phyloP scores from a whole-genome alignment of 495 filamentous ascomycete genomes.

The Podospora australis region DNA sequence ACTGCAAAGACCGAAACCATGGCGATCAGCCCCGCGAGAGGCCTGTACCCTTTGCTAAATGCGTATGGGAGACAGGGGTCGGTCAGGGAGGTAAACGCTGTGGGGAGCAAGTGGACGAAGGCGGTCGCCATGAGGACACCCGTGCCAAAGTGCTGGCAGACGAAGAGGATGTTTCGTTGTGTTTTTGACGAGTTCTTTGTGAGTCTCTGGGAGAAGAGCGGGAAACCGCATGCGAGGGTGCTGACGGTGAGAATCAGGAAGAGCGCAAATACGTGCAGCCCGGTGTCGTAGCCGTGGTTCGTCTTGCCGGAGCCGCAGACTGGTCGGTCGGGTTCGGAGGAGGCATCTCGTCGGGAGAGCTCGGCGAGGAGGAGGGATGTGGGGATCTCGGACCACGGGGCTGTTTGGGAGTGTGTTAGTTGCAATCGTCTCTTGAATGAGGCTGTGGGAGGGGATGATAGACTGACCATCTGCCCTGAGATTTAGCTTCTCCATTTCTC shows the following conservation, averaged over 20 bases:
- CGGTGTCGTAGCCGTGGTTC: slow-evolving; percentile 55
- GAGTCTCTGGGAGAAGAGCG: slow-evolving; percentile 48
- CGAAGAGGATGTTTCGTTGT: slow-evolving; percentile 53
- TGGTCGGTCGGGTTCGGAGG: slow-evolving; percentile 36
- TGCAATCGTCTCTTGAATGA: too few species aligned
- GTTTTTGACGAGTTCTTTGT: slow-evolving; percentile 33
- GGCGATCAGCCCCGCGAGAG: slow-evolving; percentile 71
- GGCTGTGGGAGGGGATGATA: too few species aligned
- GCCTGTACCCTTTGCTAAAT: slow-evolving; percentile 66
- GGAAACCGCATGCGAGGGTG: slow-evolving; percentile 58
- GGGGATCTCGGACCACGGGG: slow-evolving; percentile 46
- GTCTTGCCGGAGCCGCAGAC: slow-evolving; percentile 55
- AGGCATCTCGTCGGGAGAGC: slow-evolving; percentile 37
- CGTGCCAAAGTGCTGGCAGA: slow-evolving; percentile 79
- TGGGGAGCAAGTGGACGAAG: slow-evolving; percentile 80
- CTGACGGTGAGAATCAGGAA: slow-evolving; percentile 67
- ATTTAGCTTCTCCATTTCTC: too few species aligned
- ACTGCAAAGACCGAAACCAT: slow-evolving; percentile 73
- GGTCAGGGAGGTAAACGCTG: slow-evolving; percentile 72
- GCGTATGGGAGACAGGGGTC: slow-evolving; percentile 71
- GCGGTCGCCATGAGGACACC: slow-evolving; percentile 85
- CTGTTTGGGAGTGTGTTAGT: too few species aligned
- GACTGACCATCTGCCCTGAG: too few species aligned
- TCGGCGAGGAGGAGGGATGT: slow-evolving; percentile 47
- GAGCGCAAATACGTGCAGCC: slow-evolving; percentile 69